A percentile compares a stretch with the other conserved stretches of the same genome.
These are phyloP conservation scores for Rhododendron mucronatum DNA, from an alignment of 148 eudicot genomes.

Conservation along the genomic window DNA sequence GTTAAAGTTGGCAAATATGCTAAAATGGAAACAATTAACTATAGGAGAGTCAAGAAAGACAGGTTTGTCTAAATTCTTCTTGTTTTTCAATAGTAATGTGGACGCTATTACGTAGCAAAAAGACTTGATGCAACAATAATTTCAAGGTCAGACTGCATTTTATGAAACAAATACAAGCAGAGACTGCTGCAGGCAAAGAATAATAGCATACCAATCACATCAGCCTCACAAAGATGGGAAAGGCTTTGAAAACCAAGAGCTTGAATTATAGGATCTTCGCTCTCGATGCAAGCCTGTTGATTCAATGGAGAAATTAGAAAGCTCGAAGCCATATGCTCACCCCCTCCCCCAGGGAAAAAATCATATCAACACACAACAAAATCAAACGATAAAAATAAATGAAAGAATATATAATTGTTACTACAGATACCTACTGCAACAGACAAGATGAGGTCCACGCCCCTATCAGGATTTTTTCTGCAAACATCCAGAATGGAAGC, in stretches of 20 bases:
- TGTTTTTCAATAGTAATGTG: neutral
- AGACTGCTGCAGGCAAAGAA: neutral
- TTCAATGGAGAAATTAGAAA: constrained; percentile 22
- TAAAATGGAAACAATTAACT: neutral
- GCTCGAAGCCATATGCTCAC: neutral
- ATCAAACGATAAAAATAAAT: neutral
- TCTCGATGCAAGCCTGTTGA: constrained; percentile 82
- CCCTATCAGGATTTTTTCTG: constrained; percentile 83
- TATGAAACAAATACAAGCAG: constrained; percentile 5
- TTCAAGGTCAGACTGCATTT: constrained; percentile 6
- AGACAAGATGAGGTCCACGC: constrained; percentile 87
- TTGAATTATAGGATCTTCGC: constrained; percentile 53
- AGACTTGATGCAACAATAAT: neutral
- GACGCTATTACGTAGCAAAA: neutral
- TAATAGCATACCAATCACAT: constrained; percentile 62
- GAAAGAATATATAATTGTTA: neutral
- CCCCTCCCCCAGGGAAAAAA: neutral
- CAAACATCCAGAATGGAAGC: constrained; percentile 82
- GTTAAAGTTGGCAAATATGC: neutral
- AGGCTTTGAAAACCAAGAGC: constrained; percentile 86
- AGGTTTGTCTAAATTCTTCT: neutral
- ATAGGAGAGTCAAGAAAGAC: neutral
- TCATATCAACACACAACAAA: neutral
- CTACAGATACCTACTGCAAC: constrained; percentile 61
- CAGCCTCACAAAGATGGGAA: constrained; percentile 93